Evolutionary conservation across 345 rosid genomes (phyloP).

Genomic region (Aquilaria yunnanensis): DNA sequence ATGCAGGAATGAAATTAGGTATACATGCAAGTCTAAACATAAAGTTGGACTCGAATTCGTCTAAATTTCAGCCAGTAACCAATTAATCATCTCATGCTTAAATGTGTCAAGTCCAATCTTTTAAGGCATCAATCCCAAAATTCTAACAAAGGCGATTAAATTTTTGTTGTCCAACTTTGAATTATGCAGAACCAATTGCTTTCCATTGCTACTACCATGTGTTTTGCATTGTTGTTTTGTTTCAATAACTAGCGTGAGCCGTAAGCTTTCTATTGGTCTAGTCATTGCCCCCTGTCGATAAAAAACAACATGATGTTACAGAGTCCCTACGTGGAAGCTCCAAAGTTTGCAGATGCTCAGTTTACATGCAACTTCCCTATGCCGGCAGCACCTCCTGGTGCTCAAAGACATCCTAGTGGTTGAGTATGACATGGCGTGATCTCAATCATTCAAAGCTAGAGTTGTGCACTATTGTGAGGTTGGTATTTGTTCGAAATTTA

Average conservation of each 20-base stretch:
- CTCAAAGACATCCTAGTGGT: slow-evolving; percentile 49
- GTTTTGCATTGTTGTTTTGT: not conserved
- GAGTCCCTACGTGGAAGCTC: slow-evolving; percentile 82
- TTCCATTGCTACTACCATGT: not conserved
- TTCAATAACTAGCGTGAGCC: no score
- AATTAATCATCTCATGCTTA: no score
- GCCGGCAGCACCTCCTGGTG: slow-evolving; percentile 76
- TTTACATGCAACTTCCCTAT: slow-evolving; percentile 42
- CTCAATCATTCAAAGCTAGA: slow-evolving; percentile 9
- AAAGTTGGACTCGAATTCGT: no score
- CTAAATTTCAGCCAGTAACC: no score
- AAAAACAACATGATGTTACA: slow-evolving; percentile 18
- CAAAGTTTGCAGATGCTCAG: slow-evolving; percentile 32
- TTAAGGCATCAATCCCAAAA: not conserved
- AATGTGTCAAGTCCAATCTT: not conserved
- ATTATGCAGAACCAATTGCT: not conserved
- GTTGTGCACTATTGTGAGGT: not conserved
- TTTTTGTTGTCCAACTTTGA: not conserved
- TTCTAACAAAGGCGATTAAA: not conserved
- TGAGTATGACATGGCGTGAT: slow-evolving; percentile 17
- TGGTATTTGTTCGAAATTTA: no score
- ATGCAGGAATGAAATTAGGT: no score
- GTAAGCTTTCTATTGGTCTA: not conserved
- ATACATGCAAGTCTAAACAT: no score
- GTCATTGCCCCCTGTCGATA: slow-evolving; percentile 2